These are phyloP conservation scores for Ganoderma resinaceum DNA, from an alignment of 1,284 basidiomycete species.

Conservation along the genomic window DNA sequence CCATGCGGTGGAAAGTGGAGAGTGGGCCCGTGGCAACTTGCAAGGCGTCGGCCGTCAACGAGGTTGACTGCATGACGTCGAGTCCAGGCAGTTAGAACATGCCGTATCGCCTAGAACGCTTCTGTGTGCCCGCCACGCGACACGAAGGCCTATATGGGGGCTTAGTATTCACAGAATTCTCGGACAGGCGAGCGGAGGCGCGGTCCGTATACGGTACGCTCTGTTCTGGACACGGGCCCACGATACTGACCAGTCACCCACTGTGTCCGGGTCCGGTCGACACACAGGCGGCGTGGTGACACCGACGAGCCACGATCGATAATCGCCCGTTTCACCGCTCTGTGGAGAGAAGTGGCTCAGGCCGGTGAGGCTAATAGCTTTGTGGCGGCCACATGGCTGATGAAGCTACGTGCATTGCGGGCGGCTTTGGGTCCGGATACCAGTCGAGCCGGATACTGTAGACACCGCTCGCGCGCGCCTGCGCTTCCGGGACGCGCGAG, in stretches of 20 bases:
- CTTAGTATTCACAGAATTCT: background rate
- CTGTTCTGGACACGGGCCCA: no score
- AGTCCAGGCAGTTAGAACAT: background rate
- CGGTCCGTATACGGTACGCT: no score
- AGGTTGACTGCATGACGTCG: background rate
- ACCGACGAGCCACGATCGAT: no score
- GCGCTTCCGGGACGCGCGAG: no score
- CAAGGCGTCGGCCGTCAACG: background rate
- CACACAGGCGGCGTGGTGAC: no score
- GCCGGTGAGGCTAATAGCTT: background rate
- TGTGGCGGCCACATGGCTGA: background rate
- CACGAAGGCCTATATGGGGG: background rate
- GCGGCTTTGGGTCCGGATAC: background rate
- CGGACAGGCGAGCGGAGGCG: background rate
- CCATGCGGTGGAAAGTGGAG: background rate
- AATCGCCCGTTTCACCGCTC: background rate
- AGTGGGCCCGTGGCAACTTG: background rate
- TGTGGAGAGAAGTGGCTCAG: background rate
- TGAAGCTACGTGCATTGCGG: background rate
- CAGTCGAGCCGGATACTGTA: background rate
- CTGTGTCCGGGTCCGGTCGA: background rate
- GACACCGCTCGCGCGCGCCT: background rate
- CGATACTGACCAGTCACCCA: no score
- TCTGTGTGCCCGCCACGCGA: background rate
- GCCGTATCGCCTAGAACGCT: background rate